Conservation (phyloP, 306 rosid species). For the Pueraria montana region DNA sequence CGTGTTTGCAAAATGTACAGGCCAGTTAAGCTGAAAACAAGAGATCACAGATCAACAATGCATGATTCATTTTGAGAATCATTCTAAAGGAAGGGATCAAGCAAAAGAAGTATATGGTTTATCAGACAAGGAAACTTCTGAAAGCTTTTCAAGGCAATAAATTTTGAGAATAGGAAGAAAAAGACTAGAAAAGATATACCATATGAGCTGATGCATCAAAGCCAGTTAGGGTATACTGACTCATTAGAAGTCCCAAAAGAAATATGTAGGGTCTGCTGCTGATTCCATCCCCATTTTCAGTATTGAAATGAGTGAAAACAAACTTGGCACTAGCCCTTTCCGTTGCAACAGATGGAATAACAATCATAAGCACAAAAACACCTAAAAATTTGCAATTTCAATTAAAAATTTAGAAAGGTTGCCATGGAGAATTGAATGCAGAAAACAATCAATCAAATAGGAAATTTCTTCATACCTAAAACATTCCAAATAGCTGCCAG, state of each 20-base stretch:
- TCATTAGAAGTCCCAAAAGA: constrained; percentile 92
- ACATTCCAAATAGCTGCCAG: constrained; percentile 92
- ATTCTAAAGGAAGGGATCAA: background rate
- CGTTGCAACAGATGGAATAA: constrained; percentile 80
- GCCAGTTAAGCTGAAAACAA: constrained; percentile 19
- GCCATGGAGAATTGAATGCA: constrained; percentile 16
- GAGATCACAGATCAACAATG: constrained; percentile 16
- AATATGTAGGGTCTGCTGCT: constrained; percentile 76
- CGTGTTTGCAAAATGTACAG: too few species aligned
- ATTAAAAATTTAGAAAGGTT: constrained; percentile 43
- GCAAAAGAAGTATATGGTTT: constrained; percentile 39
- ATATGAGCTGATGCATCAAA: constrained; percentile 99
- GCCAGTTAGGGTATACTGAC: constrained; percentile 92
- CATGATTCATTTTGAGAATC: background rate
- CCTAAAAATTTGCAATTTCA: constrained; percentile 59
- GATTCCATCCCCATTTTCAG: constrained; percentile 89
- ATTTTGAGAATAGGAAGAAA: constrained; percentile 25
- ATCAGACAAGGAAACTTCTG: constrained; percentile 24
- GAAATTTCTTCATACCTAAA: constrained; percentile 65
- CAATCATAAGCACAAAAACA: constrained; percentile 88
- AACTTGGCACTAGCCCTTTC: constrained; percentile 87
- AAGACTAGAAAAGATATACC: constrained; percentile 58
- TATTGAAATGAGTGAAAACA: constrained; percentile 93
- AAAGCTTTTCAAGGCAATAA: constrained; percentile 28
- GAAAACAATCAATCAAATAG: constrained; percentile 19